Conservation (phyloP, 2,329 filamentous ascomycete species). For the Lachnellula subtilissima region DNA sequence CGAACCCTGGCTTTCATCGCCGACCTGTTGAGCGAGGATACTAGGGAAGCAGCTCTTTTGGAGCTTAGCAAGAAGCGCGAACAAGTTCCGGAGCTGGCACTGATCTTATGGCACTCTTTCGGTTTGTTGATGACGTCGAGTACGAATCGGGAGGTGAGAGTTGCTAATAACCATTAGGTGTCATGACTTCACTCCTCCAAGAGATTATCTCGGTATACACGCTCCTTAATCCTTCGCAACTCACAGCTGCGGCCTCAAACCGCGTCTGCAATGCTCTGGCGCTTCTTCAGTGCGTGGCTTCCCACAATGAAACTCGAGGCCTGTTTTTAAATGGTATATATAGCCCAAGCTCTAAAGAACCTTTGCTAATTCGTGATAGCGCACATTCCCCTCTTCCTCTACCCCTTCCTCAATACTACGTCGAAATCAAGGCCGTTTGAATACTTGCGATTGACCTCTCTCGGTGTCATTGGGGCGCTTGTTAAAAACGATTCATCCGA, state of each 20-base stretch:
- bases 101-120: slow-evolving; percentile 98
- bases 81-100: slow-evolving; percentile 90
- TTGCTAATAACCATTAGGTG: slow-evolving; percentile 52
- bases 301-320: slow-evolving; percentile 91
- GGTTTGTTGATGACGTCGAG: slow-evolving; percentile 52
- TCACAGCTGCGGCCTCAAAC: slow-evolving; percentile 96
- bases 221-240: slow-evolving; percentile 89
- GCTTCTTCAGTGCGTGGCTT: slow-evolving; percentile 92
- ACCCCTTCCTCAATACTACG: slow-evolving; percentile 97
- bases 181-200: slow-evolving; percentile 96
- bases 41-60: slow-evolving; percentile 83
- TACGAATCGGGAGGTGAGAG: slow-evolving; percentile 11
- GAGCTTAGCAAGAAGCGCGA: slow-evolving; percentile 98
- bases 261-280: slow-evolving; percentile 96
- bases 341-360: not conserved
- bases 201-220: slow-evolving; percentile 99
- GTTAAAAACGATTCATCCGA: slow-evolving; percentile 99
- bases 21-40: slow-evolving; percentile 80
- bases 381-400: slow-evolving; percentile 95
- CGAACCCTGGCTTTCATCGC: slow-evolving; percentile 91
- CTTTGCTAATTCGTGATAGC: slow-evolving; percentile 48
- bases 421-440: slow-evolving; percentile 97
- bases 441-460: slow-evolving; percentile 89
- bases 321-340: slow-evolving; percentile 83
- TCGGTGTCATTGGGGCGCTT: slow-evolving; percentile 92